Conservation (phyloP, 75 land plant genomes). For the Cupressus sempervirens region DNA sequence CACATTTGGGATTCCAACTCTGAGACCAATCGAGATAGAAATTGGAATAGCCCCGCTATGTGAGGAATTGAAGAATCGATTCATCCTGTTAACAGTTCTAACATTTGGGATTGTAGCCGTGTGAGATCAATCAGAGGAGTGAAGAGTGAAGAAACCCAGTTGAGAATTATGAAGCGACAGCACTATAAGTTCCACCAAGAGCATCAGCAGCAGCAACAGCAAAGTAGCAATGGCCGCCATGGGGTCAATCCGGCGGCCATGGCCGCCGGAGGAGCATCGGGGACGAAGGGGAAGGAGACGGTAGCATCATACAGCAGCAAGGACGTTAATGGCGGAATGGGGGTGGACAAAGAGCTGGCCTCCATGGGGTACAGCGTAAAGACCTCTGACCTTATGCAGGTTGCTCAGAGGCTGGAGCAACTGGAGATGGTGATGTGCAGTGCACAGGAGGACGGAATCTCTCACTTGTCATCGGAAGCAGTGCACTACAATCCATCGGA, state of each 20-base stretch:
- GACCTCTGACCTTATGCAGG: constrained; percentile 60
- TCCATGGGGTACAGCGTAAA: constrained; percentile 66
- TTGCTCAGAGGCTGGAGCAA: constrained; percentile 65
- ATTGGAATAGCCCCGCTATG: no score
- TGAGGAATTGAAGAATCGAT: neutral
- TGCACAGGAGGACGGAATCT: constrained; percentile 32
- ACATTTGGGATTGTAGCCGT: neutral
- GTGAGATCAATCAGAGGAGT: no score
- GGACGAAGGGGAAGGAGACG: neutral
- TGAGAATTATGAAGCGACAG: constrained; percentile 8
- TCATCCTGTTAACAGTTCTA: neutral
- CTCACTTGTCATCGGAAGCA: constrained; percentile 43
- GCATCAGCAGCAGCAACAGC: neutral
- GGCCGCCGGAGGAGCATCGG: neutral
- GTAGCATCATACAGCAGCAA: neutral
- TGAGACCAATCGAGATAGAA: no score
- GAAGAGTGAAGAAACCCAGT: neutral
- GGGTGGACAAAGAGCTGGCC: constrained; percentile 61
- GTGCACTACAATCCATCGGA: constrained; percentile 68
- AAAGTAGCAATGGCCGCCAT: neutral
- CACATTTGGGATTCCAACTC: no score
- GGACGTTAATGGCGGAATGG: constrained; percentile 12
- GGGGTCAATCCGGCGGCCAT: neutral
- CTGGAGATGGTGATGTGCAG: constrained; percentile 46
- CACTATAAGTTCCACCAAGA: constrained; percentile 1